These are phyloP conservation scores for Pichia sp. DNA, from an alignment of 1,139 yeast genomes.

Conservation along the genomic window DNA sequence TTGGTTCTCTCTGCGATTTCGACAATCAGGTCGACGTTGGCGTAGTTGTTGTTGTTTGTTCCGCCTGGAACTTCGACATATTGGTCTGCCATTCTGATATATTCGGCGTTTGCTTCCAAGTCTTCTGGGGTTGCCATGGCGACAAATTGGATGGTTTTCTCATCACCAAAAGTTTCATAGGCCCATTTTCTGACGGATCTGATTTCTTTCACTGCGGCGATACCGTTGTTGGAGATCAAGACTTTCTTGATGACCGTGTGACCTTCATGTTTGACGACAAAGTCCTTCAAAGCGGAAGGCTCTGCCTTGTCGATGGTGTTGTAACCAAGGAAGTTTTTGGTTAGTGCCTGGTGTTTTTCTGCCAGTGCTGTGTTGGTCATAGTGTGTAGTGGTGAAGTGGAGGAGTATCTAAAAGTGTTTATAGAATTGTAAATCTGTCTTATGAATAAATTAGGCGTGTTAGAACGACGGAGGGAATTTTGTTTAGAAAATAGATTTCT, in stretches of 20 bases:
- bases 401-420: not conserved
- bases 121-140: conserved; percentile 99
- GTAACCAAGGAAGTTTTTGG: conserved; percentile 74
- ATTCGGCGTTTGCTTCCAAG: conserved; percentile 92
- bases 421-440: not conserved
- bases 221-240: conserved; percentile 95
- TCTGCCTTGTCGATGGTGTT: conserved; percentile 73
- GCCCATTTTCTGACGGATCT: conserved; percentile 98
- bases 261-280: conserved; percentile 82
- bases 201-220: conserved; percentile 97
- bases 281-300: conserved; percentile 71
- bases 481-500: conserved; percentile 9
- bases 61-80: conserved; percentile 99
- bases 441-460: conserved; percentile 4
- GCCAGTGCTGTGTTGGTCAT: conserved; percentile 9
- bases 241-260: conserved; percentile 90
- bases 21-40: conserved; percentile 94
- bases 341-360: conserved; percentile 39
- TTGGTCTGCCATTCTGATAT: conserved; percentile 98
- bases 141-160: conserved; percentile 86
- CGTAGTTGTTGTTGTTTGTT: conserved; percentile 95
- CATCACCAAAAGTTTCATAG: conserved; percentile 95
- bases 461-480: not conserved
- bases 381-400: not conserved
- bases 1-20: conserved; percentile 95